phyloP scores from a whole-genome alignment of 805 yeast species.

The Candida hungchunana region DNA sequence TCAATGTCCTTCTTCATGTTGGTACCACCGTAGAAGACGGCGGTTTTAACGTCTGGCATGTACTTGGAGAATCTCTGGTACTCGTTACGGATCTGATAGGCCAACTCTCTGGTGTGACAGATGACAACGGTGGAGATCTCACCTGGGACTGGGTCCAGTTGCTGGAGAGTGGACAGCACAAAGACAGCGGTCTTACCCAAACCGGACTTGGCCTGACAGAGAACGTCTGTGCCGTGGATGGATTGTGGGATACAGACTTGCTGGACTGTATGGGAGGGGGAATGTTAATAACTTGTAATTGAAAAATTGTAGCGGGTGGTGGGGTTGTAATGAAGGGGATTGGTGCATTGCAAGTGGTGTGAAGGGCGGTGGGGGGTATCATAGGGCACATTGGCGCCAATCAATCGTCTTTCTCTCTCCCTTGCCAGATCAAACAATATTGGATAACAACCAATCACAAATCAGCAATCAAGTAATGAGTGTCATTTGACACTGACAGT shows the following conservation, averaged over 20 bases:
- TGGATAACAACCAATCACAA: too few relatives aligned
- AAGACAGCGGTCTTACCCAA: constrained; percentile 98
- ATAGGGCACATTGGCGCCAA: too few relatives aligned
- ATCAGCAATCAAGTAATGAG: too few relatives aligned
- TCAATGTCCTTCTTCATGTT: constrained; percentile 83
- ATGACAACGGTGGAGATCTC: constrained; percentile 91
- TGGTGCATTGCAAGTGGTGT: too few relatives aligned
- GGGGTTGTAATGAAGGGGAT: too few relatives aligned
- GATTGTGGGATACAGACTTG: constrained; percentile 98
- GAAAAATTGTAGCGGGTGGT: too few relatives aligned
- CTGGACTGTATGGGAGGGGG: constrained; percentile 55
- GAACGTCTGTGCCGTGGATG: constrained; percentile 93
- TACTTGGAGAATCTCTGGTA: constrained; percentile 96
- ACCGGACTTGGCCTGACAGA: constrained; percentile 99
- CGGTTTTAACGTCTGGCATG: constrained; percentile 96
- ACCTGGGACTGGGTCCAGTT: constrained; percentile 95
- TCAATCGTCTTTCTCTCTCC: too few relatives aligned
- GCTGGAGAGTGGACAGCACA: constrained; percentile 92
- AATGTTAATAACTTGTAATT: constrained; percentile 19
- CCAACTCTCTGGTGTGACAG: constrained; percentile 98
- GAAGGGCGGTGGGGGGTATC: too few relatives aligned
- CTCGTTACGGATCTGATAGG: constrained; percentile 96
- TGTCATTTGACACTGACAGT: too few relatives aligned
- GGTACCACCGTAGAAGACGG: constrained; percentile 96
- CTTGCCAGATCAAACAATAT: too few relatives aligned